These are phyloP conservation scores for Agapanthus africanus DNA, from an alignment of 106 monocot species.

Conservation along the genomic window DNA sequence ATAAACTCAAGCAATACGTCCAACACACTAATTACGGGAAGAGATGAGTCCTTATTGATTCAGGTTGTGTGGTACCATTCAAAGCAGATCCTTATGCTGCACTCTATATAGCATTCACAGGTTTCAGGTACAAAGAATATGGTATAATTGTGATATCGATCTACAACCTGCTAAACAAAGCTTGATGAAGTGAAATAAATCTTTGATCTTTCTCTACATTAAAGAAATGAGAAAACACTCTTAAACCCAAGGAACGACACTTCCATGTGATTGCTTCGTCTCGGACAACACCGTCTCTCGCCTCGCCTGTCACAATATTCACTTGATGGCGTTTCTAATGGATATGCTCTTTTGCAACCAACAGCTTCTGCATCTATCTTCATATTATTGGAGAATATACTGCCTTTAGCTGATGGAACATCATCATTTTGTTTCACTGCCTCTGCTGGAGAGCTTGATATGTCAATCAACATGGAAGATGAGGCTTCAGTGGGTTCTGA, in stretches of 20 bases:
- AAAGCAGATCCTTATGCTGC: no score
- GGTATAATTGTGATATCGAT: no score
- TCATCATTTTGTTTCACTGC: not conserved
- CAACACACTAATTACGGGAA: no score
- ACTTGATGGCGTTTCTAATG: not conserved
- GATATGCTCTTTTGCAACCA: slow-evolving; percentile 9
- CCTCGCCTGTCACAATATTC: not conserved
- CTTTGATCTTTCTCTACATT: no score
- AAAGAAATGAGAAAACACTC: slow-evolving; percentile 78
- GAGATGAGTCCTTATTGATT: no score
- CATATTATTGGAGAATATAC: not conserved
- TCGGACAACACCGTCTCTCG: not conserved
- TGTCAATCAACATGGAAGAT: not conserved
- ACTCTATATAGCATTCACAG: no score
- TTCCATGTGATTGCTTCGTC: slow-evolving; percentile 8
- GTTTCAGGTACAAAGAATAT: no score
- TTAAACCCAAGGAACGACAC: slow-evolving; percentile 37
- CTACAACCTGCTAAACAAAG: no score
- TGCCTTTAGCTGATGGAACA: not conserved
- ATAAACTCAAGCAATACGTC: no score
- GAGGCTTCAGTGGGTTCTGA: slow-evolving; percentile 18
- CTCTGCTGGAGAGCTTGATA: not conserved
- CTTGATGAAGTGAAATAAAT: no score
- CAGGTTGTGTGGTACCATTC: no score
- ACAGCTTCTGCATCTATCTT: not conserved